Conservation (phyloP, 345 rosid species). For the Laguncularia racemosa region DNA sequence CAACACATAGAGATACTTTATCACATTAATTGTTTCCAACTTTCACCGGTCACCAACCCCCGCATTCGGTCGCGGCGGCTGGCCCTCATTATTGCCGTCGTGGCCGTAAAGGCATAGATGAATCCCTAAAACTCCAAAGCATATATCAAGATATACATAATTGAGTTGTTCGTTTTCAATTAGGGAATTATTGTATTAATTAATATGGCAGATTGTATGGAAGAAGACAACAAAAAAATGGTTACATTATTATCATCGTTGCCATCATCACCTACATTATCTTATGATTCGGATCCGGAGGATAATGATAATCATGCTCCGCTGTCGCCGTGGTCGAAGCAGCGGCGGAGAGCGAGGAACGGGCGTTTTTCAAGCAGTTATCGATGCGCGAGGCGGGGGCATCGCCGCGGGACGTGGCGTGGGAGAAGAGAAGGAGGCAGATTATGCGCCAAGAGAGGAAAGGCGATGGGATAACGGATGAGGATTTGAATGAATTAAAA, state of each 20-base stretch:
- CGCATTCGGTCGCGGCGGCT: too few species aligned
- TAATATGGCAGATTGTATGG: neutral
- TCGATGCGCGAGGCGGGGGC: conserved; percentile 86
- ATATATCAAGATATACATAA: too few species aligned
- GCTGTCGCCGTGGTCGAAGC: conserved; percentile 4
- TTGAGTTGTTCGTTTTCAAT: too few species aligned
- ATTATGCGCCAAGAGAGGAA: conserved; percentile 44
- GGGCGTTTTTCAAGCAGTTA: conserved; percentile 62
- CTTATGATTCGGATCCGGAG: conserved; percentile 20
- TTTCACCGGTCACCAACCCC: too few species aligned
- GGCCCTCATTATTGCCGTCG: too few species aligned
- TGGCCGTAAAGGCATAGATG: too few species aligned
- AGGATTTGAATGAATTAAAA: conserved; percentile 72
- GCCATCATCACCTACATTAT: conserved; percentile 6
- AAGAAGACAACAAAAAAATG: neutral
- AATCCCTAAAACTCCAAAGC: too few species aligned
- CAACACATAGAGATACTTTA: too few species aligned
- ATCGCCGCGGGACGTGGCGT: conserved; percentile 62
- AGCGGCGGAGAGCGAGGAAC: conserved; percentile 25
- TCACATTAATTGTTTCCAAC: too few species aligned
- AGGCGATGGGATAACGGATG: conserved; percentile 55
- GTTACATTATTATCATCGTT: conserved; percentile 9
- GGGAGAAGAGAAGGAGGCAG: conserved; percentile 82
- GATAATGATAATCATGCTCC: conserved; percentile 4
- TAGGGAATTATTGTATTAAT: too few species aligned